Evolutionary conservation across 345 rosid genomes (phyloP), one percentile per base, ranked within the genome.

Genomic region (Gossypium rotundifolium): DNA sequence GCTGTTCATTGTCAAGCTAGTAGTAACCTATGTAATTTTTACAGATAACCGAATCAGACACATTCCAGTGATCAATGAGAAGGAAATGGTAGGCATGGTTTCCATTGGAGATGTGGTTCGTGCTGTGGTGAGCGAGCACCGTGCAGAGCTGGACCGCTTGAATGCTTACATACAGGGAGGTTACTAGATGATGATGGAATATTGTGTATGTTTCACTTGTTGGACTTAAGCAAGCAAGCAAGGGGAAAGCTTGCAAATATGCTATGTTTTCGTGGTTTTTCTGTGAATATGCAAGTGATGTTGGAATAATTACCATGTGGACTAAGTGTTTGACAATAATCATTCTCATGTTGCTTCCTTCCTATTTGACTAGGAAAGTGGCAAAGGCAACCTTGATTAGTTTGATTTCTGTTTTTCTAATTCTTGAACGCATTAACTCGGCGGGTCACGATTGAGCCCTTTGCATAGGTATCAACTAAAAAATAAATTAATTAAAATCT

Each of bases 31-130:
- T 70, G 60, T 54, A 75, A 48, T 67, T 45, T 70, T 75, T 81
- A 68, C 87, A 95, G 99, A 95, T 71, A 92, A 90, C 66, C 91
- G 99, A 44, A 92, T 95, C 82, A 85, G 99, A 85, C 99, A 95
- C 86, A 95, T 95, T 78, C 99, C 99, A 1, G 97, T 95, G 7
- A 83, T 95, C 64, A 70, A 85, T 71, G 88, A 83, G n/a, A 85
- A 80, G 83, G 94, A 80, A 61, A 95, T 95, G 99, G n/a, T 84
- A 0, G 99, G 99, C 22, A 95, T 95, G 99, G 96, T 95, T 69
- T 95, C 99, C 64, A 91, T 95, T 9, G 99, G 99, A 82, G 99
- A 95, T 76, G 99, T 95, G 67, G 99, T 95, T 18, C 99, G 98
- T 73, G 99, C 99, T 7, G 99, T 95, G 79, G 98, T 95, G 81